Evolutionary conservation across 2,329 filamentous ascomycete species (phyloP).

Genomic region (Chalara sp.): DNA sequence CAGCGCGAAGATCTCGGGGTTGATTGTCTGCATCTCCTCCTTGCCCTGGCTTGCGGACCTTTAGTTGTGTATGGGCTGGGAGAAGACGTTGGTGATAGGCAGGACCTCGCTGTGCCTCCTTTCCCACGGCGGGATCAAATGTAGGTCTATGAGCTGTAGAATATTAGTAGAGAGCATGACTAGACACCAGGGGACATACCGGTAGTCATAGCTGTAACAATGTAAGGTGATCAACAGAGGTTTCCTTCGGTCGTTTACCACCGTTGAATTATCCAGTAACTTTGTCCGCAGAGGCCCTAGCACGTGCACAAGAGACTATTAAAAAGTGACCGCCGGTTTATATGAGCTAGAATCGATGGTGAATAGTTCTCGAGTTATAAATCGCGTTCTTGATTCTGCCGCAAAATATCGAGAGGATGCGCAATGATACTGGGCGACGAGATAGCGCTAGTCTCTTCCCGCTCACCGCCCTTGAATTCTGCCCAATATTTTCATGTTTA

Average conservation of each 20-base stretch:
- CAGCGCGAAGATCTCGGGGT: conserved; percentile 76
- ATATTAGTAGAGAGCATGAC: neutral
- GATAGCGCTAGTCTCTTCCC: too few relatives aligned
- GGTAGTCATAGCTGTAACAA: conserved; percentile 42
- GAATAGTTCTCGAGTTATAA: too few relatives aligned
- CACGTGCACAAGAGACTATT: too few relatives aligned
- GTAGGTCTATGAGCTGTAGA: conserved; percentile 72
- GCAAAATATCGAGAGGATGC: too few relatives aligned
- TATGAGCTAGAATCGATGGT: too few relatives aligned
- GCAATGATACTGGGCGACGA: too few relatives aligned
- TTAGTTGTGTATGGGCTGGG: conserved; percentile 88
- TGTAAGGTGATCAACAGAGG: neutral
- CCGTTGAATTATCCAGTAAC: too few relatives aligned
- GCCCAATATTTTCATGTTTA: too few relatives aligned
- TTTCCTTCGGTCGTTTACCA: neutral
- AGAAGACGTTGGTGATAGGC: conserved; percentile 95
- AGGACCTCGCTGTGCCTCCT: conserved; percentile 87
- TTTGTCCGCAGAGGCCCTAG: too few relatives aligned
- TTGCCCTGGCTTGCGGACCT: conserved; percentile 84
- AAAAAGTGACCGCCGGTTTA: too few relatives aligned
- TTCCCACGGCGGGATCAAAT: conserved; percentile 91
- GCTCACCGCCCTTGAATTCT: too few relatives aligned
- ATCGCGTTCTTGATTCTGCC: too few relatives aligned
- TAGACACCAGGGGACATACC: conserved; percentile 15
- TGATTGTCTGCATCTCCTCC: conserved; percentile 69